Evolutionary conservation across 1,284 basidiomycete genomes (phyloP).

Genomic region (Cystobasidium pallidum): DNA sequence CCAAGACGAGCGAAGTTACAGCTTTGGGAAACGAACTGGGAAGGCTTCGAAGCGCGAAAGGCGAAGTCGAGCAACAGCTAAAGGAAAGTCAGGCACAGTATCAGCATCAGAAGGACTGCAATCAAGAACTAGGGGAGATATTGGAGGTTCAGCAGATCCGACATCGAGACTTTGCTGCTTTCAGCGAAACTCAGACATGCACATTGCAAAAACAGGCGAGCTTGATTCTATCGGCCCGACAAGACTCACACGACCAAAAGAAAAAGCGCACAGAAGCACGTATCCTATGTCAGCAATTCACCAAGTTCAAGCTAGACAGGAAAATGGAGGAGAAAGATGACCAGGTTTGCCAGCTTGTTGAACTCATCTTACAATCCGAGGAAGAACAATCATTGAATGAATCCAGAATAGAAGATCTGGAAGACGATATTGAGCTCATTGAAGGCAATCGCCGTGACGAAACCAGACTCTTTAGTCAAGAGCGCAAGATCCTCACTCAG

Average conservation of each 20-base stretch:
- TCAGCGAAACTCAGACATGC: slow-evolving; percentile 1
- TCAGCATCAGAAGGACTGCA: neutral
- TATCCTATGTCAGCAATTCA: neutral
- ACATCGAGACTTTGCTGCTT: neutral
- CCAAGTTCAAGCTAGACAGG: slow-evolving; percentile 22
- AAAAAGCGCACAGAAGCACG: neutral
- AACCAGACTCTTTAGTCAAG: slow-evolving; percentile 2
- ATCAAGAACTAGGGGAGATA: neutral
- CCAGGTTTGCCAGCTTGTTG: slow-evolving; percentile 33
- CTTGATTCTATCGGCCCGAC: neutral
- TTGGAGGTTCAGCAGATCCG: neutral
- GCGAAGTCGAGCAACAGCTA: slow-evolving; percentile 30
- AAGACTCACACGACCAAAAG: neutral
- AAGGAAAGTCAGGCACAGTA: slow-evolving; percentile 11
- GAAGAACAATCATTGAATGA: slow-evolving; percentile 29
- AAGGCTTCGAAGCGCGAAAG: slow-evolving; percentile 14
- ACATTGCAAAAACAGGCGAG: slow-evolving; percentile 1
- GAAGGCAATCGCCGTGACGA: neutral
- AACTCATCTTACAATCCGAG: slow-evolving; percentile 27
- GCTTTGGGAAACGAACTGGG: slow-evolving; percentile 26
- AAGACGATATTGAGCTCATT: slow-evolving; percentile 22
- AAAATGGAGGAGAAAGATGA: slow-evolving; percentile 37
- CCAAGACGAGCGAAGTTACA: slow-evolving; percentile 32
- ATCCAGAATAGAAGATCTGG: slow-evolving; percentile 22
- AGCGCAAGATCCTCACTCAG: neutral